phyloP scores from a whole-genome alignment of 2,329 filamentous ascomycete species.

The Huntiella savannae region DNA sequence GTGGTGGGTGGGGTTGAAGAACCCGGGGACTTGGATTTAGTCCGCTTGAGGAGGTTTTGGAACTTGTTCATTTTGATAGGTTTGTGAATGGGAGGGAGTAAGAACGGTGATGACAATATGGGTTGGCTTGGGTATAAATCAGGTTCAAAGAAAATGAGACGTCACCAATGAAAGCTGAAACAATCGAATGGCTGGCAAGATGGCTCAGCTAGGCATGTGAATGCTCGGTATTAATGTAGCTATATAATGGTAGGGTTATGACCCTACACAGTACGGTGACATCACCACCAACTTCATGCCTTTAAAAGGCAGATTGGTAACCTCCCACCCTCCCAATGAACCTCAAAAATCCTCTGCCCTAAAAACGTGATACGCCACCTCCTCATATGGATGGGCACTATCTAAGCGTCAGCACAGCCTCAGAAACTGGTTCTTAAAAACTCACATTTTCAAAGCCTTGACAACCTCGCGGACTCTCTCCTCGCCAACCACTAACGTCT shows the following conservation, averaged over 20 bases:
- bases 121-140: not conserved
- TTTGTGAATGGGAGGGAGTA: not conserved
- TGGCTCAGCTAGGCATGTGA: no score
- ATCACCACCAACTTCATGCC: no score
- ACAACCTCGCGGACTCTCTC: constrained; percentile 38
- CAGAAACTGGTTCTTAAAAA: constrained; percentile 11
- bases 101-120: not conserved
- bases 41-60: constrained; percentile 39
- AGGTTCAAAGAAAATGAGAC: not conserved
- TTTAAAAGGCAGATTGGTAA: no score
- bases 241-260: no score
- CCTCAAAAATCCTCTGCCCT: constrained; percentile 28
- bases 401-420: constrained; percentile 1
- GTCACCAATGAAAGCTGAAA: not conserved
- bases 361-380: constrained; percentile 29
- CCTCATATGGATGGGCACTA: constrained; percentile 33
- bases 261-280: no score
- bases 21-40: no score
- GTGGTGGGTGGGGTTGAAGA: not conserved
- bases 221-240: no score
- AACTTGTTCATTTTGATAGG: constrained; percentile 34
- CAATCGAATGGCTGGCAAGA: no score
- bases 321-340: no score
- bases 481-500: constrained; percentile 41
- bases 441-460: constrained; percentile 44